phyloP scores from a whole-genome alignment of 257 asterid genomes.

The Capsicum pubescens region DNA sequence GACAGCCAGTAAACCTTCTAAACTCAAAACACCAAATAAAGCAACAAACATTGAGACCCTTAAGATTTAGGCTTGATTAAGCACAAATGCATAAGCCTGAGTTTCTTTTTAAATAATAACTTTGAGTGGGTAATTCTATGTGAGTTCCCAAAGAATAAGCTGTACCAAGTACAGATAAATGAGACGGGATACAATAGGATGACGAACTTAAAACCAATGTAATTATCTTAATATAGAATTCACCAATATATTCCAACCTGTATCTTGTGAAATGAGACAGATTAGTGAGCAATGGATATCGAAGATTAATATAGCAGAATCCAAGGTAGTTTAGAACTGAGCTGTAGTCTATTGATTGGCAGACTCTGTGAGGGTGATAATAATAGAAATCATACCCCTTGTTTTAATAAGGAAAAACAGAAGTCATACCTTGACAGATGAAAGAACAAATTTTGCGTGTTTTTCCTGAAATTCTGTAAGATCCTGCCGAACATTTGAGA shows the following conservation, averaged over 20 bases:
- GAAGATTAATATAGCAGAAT: not conserved
- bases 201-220: not conserved
- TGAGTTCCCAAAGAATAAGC: not conserved
- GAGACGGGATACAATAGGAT: not conserved
- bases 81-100: not conserved
- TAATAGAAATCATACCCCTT: constrained; percentile 46
- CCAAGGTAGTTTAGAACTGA: not conserved
- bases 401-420: not conserved
- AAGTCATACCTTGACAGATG: constrained; percentile 74
- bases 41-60: constrained; percentile 3
- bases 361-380: constrained; percentile 2
- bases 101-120: not conserved
- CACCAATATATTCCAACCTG: not conserved
- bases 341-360: not conserved
- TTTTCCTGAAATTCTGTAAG: constrained; percentile 95
- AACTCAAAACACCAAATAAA: constrained; percentile 19
- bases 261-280: not conserved
- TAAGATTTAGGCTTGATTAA: constrained; percentile 10
- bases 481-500: constrained; percentile 92
- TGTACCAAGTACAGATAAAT: not conserved
- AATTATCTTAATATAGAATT: not conserved
- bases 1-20: not conserved
- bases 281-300: not conserved
- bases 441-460: constrained; percentile 89
- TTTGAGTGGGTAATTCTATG: not conserved